A percentile compares a stretch with the other conserved stretches of the same genome.
Evolutionary conservation across 306 rosid species (phyloP).

Genomic region (Adenanthera pavonina): DNA sequence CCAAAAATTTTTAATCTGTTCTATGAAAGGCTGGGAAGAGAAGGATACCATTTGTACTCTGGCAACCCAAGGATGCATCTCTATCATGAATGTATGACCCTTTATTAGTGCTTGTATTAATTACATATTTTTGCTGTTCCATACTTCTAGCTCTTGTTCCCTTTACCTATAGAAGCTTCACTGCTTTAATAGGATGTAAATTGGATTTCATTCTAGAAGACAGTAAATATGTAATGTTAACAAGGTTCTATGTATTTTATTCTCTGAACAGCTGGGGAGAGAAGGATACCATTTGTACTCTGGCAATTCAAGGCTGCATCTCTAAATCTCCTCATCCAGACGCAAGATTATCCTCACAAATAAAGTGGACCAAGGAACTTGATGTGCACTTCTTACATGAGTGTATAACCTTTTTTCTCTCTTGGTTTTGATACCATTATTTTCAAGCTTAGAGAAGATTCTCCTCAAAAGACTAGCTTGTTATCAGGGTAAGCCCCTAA

Average conservation of each 20-base stretch:
- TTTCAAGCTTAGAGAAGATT: too few species aligned
- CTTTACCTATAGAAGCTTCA: neutral
- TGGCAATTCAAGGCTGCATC: neutral
- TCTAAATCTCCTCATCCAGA: neutral
- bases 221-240: neutral
- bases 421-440: too few species aligned
- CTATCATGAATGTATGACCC: neutral
- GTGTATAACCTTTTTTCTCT: neutral
- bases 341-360: neutral
- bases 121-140: too few species aligned
- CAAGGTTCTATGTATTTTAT: neutral
- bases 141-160: too few species aligned
- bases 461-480: too few species aligned
- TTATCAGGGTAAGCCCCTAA: too few species aligned
- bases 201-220: neutral
- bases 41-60: neutral
- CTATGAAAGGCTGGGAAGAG: neutral
- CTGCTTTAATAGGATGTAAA: neutral
- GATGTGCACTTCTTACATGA: neutral
- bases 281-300: neutral
- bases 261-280: neutral
- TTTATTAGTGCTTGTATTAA: too few species aligned
- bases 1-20: neutral
- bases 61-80: neutral
- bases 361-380: neutral